Conservation (phyloP, 2,329 filamentous ascomycete genomes). For the Didymella pomorum region DNA sequence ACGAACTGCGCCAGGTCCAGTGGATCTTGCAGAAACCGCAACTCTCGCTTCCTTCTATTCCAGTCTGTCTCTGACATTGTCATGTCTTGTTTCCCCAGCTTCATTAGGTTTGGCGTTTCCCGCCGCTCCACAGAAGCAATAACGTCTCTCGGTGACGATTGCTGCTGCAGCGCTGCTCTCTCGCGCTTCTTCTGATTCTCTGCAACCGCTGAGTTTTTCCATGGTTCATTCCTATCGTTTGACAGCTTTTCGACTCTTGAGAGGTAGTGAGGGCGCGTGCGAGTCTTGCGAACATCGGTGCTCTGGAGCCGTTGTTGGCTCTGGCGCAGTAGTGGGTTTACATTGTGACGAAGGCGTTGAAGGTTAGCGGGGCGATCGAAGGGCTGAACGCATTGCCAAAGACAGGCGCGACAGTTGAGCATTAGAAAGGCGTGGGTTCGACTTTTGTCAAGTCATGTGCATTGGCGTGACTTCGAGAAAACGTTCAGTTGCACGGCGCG, state of each 20-base stretch:
- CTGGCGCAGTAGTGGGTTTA: slow-evolving; percentile 22
- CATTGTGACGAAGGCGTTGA: slow-evolving; percentile 35
- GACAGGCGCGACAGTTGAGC: slow-evolving; percentile 57
- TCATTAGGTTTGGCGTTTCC: slow-evolving; percentile 32
- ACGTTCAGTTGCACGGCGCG: slow-evolving; percentile 23
- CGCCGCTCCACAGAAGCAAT: slow-evolving; percentile 8
- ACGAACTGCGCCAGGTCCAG: slow-evolving; percentile 76
- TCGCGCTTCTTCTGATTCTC: slow-evolving; percentile 36
- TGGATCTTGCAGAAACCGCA: slow-evolving; percentile 73
- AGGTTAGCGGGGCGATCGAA: slow-evolving; percentile 43
- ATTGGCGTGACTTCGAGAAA: slow-evolving; percentile 22
- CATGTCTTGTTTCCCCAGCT: slow-evolving; percentile 36
- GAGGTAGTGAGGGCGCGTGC: slow-evolving; percentile 9
- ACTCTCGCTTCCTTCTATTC: slow-evolving; percentile 60
- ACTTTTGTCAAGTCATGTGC: slow-evolving; percentile 12
- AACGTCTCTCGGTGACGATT: slow-evolving; percentile 2
- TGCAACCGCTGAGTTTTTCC: slow-evolving; percentile 38
- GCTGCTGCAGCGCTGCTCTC: slow-evolving; percentile 28
- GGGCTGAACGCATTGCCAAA: slow-evolving; percentile 54
- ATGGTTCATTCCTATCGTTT: slow-evolving; percentile 31
- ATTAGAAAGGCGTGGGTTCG: slow-evolving; percentile 41
- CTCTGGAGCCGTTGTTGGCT: slow-evolving; percentile 30
- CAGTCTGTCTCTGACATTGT: slow-evolving; percentile 38
- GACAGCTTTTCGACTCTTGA: slow-evolving; percentile 23
- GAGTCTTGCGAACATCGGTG: slow-evolving; percentile 19